A percentile compares a stretch with the other conserved stretches of the same genome.
phyloP scores from a whole-genome alignment of 345 rosid species.

The Camelina neglecta region DNA sequence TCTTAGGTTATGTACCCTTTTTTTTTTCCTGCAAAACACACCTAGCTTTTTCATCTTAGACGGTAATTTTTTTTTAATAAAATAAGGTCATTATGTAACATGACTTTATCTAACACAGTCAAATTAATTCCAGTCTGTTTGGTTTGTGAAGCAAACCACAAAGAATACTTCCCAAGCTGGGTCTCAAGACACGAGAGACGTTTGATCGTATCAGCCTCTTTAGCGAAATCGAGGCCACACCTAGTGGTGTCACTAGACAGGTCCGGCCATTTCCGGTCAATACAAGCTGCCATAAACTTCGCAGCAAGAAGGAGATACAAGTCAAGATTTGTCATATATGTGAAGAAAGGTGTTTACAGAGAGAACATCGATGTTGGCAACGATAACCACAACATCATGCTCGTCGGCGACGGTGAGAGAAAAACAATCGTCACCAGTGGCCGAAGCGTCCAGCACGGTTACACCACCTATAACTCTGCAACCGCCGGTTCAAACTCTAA shows the following conservation, averaged over 20 bases:
- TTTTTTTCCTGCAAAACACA: not conserved
- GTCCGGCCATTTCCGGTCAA: conserved; percentile 61
- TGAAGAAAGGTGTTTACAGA: conserved; percentile 69
- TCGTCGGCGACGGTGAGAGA: conserved; percentile 73
- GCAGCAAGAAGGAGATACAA: conserved; percentile 63
- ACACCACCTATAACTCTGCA: conserved; percentile 81
- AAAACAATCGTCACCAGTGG: conserved; percentile 72
- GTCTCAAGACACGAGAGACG: conserved; percentile 66
- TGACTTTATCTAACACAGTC: conserved; percentile 21
- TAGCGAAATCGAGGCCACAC: conserved; percentile 44
- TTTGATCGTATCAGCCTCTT: conserved; percentile 54
- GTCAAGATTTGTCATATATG: conserved; percentile 67
- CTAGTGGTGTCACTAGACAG: conserved; percentile 81
- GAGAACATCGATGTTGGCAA: conserved; percentile 68
- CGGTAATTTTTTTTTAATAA: not conserved
- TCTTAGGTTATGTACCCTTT: not conserved
- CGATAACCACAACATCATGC: conserved; percentile 66
- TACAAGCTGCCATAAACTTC: conserved; percentile 66
- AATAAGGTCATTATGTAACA: not conserved
- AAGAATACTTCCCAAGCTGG: conserved; percentile 70
- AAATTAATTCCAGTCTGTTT: conserved; percentile 6
- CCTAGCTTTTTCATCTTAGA: not conserved
- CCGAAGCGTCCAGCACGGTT: conserved; percentile 71
- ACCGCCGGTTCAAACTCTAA: conserved; percentile 57
- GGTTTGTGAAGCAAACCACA: conserved; percentile 35